Evolutionary conservation across 345 rosid species (phyloP).

Genomic region (Pugionium cornutum): DNA sequence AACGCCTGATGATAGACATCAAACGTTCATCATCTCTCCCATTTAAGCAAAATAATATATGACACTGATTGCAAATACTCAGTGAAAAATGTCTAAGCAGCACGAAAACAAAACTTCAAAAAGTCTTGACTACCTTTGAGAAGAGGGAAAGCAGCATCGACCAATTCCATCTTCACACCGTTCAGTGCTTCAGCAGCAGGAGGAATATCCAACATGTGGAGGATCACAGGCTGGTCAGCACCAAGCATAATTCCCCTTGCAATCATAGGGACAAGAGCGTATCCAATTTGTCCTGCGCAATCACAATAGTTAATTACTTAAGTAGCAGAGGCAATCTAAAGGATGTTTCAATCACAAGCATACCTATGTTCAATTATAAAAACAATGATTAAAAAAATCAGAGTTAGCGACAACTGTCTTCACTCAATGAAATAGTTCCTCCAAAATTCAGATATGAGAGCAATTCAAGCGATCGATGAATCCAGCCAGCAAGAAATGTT

Average conservation of each 20-base stretch:
- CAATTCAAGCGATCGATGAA: conserved; percentile 5
- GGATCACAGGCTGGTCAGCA: conserved; percentile 95
- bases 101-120: neutral
- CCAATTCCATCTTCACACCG: conserved; percentile 97
- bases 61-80: neutral
- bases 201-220: conserved; percentile 98
- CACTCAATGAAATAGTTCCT: no score
- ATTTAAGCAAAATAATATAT: neutral
- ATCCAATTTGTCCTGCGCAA: conserved; percentile 93
- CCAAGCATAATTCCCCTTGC: conserved; percentile 99
- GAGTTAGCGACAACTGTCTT: neutral
- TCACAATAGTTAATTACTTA: conserved; percentile 8
- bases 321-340: neutral
- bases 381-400: neutral
- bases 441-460: neutral
- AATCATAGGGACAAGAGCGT: conserved; percentile 99
- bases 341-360: neutral
- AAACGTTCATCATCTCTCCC: neutral
- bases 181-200: conserved; percentile 96
- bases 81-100: neutral
- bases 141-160: conserved; percentile 97
- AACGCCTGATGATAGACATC: conserved; percentile 60
- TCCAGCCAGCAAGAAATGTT: neutral
- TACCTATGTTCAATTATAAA: neutral
- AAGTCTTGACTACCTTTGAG: conserved; percentile 64